Evolutionary conservation across 1,139 yeast species (phyloP), one percentile per base, ranked within the genome.

Genomic region (Lodderomyces parapsilosis): DNA sequence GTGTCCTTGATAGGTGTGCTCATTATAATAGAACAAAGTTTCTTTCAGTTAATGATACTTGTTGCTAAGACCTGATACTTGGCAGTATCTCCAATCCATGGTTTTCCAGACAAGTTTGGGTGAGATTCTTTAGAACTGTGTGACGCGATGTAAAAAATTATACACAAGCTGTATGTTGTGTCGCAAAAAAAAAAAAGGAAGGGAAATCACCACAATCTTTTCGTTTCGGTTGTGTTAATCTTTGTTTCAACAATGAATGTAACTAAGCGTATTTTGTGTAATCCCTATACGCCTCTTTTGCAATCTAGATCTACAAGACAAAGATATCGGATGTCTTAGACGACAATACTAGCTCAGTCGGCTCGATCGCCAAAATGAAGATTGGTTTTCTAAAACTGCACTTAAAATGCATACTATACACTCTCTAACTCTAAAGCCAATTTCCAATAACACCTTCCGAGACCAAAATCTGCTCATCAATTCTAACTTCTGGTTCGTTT

Each of bases 401-500:
- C n/a, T n/a, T n/a, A n/a, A n/a, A n/a, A n/a, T n/a, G n/a, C n/a
- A n/a, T n/a, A n/a, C n/a, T n/a, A n/a, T n/a, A n/a, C n/a, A n/a
- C 5, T n/a, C n/a, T 27, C 31, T 27, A 27, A 27, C 17, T 27
- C 15, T 27, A 27, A n/a, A 27, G 13, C 50, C 48, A 56, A 42
- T 59, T 58, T 6, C 59, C 65, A 6, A 62, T 68, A 9, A 55
- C 51, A 14, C 85, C 86, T 14, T 60, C 68, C 17, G 63, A 54
- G 3, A 82, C 89, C 44, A 88, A 63, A 1, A 63, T 55, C 56
- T 85, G 93, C 28, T 64, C 62, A 57, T 89, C 96, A 43, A 85
- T 63, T 1, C 47, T 56, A 13, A 58, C 61, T 0, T 65, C 70
- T 0, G 88, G 84, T 5, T 73, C 66, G 36, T 73, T 75, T 53